Percentiles rank a stretch among this genome's conserved stretches.
phyloP scores from a whole-genome alignment of 257 asterid genomes.

The Rubia yunnanensis region DNA sequence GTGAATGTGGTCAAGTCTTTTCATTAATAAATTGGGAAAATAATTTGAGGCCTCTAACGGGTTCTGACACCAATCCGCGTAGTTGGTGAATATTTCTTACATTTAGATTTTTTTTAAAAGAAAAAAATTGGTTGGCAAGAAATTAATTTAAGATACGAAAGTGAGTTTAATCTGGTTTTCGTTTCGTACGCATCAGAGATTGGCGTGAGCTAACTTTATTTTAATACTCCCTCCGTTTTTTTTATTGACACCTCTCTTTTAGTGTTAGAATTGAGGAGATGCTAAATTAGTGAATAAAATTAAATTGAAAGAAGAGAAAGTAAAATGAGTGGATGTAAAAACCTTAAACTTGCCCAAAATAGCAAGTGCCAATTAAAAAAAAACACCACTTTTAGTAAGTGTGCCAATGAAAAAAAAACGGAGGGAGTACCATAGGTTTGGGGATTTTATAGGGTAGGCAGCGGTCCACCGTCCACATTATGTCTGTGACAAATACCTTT shows the following conservation, averaged over 20 bases:
- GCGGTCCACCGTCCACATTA: constrained; percentile 17
- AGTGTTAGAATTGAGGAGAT: no score
- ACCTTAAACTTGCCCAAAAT: no score
- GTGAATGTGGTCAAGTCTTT: background rate
- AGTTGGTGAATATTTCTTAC: constrained; percentile 30
- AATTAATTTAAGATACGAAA: constrained; percentile 1
- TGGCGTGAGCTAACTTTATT: constrained; percentile 10
- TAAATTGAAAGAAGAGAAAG: no score
- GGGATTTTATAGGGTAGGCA: background rate
- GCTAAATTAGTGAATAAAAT: no score
- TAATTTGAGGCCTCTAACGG: background rate
- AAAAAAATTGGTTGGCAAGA: constrained; percentile 31
- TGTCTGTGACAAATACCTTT: constrained; percentile 7
- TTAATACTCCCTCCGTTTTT: no score
- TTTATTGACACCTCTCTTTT: no score
- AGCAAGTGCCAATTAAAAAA: no score
- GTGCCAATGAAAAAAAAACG: no score
- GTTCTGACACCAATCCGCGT: constrained; percentile 8
- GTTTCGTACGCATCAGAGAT: background rate
- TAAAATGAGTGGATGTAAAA: no score
- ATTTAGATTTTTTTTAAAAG: constrained; percentile 6
- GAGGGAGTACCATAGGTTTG: background rate
- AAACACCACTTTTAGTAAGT: no score
- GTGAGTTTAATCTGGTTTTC: background rate
- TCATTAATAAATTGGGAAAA: background rate